phyloP scores from a whole-genome alignment of 2,329 filamentous ascomycete species.

The Triangularia verruculosa region DNA sequence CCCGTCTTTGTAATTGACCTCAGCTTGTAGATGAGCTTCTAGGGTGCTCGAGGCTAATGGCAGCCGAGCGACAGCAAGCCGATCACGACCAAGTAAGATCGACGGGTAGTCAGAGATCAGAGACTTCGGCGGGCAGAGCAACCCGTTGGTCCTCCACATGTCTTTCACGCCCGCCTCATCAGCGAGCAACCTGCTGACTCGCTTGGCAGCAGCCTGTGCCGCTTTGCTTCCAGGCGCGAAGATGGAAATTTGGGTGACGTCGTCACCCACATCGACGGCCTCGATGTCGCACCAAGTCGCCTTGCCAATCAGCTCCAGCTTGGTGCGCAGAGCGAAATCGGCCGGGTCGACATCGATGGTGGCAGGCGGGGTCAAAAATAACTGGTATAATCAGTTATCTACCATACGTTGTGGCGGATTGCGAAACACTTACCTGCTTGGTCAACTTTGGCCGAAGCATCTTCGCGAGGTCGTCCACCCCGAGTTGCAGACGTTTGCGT shows the following conservation, averaged over 20 bases:
- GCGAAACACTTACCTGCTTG: not conserved
- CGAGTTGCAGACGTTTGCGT: not conserved
- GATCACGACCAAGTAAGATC: not conserved
- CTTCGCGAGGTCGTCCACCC: not conserved
- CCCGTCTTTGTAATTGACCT: slow-evolving; percentile 10
- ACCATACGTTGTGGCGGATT: not conserved
- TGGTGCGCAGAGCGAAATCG: slow-evolving; percentile 6
- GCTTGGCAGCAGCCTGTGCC: not conserved
- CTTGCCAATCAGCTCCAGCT: slow-evolving; percentile 10
- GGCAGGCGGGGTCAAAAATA: not conserved
- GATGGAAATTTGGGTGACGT: not conserved
- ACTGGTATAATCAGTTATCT: not conserved
- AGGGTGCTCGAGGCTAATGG: not conserved
- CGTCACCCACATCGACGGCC: slow-evolving; percentile 1
- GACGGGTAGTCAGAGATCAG: not conserved
- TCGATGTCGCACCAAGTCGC: slow-evolving; percentile 6
- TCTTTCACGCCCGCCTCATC: not conserved
- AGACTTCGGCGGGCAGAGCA: not conserved
- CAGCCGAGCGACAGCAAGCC: not conserved
- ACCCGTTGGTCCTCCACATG: not conserved
- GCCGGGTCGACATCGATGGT: slow-evolving; percentile 16
- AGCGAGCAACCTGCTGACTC: not conserved
- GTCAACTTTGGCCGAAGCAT: not conserved
- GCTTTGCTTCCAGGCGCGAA: not conserved
- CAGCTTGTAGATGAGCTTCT: not conserved